Conservation (phyloP, 371 early-diverging fungal species). For the Nematocida major region DNA sequence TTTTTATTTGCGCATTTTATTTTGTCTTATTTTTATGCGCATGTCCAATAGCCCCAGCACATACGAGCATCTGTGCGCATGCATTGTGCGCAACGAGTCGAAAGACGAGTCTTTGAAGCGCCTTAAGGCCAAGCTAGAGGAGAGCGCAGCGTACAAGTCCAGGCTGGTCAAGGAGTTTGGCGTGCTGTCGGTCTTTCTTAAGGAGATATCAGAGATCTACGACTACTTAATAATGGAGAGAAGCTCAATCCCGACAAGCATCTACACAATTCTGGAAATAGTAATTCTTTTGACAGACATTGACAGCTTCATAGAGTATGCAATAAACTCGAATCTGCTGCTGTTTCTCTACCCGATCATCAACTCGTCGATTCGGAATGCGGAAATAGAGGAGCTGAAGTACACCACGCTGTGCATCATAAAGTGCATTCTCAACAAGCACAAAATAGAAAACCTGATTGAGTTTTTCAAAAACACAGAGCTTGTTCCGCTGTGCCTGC, state of each 20-base stretch:
- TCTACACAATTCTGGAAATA: constrained; percentile 27
- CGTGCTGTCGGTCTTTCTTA: constrained; percentile 52
- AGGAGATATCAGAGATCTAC: constrained; percentile 54
- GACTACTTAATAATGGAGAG: constrained; percentile 22
- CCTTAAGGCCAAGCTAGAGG: background rate
- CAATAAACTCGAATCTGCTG: constrained; percentile 84
- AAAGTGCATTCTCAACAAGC: constrained; percentile 22
- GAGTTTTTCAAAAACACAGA: constrained; percentile 83
- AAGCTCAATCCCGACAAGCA: background rate
- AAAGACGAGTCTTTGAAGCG: constrained; percentile 9
- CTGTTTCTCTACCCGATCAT: constrained; percentile 89
- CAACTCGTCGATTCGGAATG: constrained; percentile 70
- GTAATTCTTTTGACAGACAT: constrained; percentile 8
- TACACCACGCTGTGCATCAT: background rate
- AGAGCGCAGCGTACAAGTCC: background rate
- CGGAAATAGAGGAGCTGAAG: constrained; percentile 28
- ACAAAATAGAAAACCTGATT: constrained; percentile 6
- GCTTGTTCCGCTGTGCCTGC: constrained; percentile 87
- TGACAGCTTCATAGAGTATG: constrained; percentile 69
- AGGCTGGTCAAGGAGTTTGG: constrained; percentile 26
- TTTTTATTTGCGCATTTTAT: too few relatives aligned
- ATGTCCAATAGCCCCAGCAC: background rate
- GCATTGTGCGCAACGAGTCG: background rate
- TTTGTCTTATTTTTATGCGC: constrained; percentile 4
- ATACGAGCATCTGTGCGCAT: background rate